Evolutionary conservation across 139 green algal genomes (phyloP).

Genomic region (Closterium sp.): DNA sequence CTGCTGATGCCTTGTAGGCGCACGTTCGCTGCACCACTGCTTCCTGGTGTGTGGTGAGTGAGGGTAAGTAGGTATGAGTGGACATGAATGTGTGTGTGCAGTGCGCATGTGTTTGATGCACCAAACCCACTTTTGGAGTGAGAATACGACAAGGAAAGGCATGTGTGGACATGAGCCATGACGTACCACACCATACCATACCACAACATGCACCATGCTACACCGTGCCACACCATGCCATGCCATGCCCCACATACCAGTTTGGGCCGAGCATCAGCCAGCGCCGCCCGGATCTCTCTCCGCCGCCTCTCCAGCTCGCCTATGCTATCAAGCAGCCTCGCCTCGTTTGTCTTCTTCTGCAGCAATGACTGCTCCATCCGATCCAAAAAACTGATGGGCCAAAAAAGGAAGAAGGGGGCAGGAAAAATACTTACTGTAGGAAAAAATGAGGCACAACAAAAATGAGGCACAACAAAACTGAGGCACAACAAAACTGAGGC

Average conservation of each 20-base stretch:
- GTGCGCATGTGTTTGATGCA: too few species aligned
- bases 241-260: background rate
- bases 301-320: background rate
- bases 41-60: background rate
- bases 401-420: background rate
- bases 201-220: background rate
- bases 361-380: background rate
- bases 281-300: background rate
- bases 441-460: background rate
- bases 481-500: too few species aligned
- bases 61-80: background rate
- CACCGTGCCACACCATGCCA: background rate
- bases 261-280: background rate
- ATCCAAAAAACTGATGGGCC: background rate
- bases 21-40: background rate
- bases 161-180: background rate
- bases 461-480: too few species aligned
- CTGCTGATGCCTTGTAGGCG: background rate
- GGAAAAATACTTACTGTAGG: background rate
- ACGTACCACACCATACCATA: background rate
- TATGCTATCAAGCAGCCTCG: background rate
- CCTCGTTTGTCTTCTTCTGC: background rate
- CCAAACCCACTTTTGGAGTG: too few species aligned
- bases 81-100: background rate
- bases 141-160: too few species aligned